These are phyloP conservation scores for Stentor coeruleus DNA, from an alignment of 73 alveolate species.

Conservation along the genomic window DNA sequence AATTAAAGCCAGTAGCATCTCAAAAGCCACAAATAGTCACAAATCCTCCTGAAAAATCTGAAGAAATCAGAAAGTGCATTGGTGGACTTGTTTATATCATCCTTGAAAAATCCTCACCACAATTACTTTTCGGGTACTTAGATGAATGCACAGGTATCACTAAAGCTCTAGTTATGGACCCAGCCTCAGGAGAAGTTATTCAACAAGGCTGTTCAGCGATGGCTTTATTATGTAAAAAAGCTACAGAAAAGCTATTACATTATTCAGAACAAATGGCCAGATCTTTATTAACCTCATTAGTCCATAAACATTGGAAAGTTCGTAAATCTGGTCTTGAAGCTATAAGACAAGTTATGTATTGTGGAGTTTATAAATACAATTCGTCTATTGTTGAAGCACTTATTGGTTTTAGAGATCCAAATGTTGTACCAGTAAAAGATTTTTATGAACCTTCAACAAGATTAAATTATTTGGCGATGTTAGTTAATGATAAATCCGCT, in stretches of 20 bases:
- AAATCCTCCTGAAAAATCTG: slow-evolving; percentile 65
- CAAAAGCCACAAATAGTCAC: slow-evolving; percentile 79
- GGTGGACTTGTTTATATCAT: slow-evolving; percentile 64
- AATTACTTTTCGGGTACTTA: slow-evolving; percentile 71
- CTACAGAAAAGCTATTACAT: slow-evolving; percentile 69
- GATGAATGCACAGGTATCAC: slow-evolving; percentile 65
- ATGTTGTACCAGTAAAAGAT: slow-evolving; percentile 94
- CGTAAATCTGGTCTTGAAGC: slow-evolving; percentile 87
- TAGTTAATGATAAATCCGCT: slow-evolving; percentile 84
- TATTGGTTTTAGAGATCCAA: slow-evolving; percentile 98
- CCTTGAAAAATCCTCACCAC: slow-evolving; percentile 54
- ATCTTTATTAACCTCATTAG: slow-evolving; percentile 67
- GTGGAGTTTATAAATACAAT: slow-evolving; percentile 76
- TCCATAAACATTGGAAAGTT: slow-evolving; percentile 86
- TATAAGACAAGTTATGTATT: slow-evolving; percentile 65
- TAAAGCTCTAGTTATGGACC: slow-evolving; percentile 88
- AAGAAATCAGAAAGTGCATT: slow-evolving; percentile 76
- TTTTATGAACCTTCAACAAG: slow-evolving; percentile 91
- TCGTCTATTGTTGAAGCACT: slow-evolving; percentile 80
- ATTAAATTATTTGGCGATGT: slow-evolving; percentile 92
- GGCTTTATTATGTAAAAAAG: slow-evolving; percentile 50
- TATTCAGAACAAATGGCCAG: slow-evolving; percentile 75
- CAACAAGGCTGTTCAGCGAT: slow-evolving; percentile 68
- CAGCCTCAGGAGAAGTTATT: slow-evolving; percentile 78
- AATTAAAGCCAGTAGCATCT: slow-evolving; percentile 76